Evolutionary conservation across 2,329 filamentous ascomycete species (phyloP), one percentile per base, ranked within the genome.

Genomic region (Fusarium guadeloupense): DNA sequence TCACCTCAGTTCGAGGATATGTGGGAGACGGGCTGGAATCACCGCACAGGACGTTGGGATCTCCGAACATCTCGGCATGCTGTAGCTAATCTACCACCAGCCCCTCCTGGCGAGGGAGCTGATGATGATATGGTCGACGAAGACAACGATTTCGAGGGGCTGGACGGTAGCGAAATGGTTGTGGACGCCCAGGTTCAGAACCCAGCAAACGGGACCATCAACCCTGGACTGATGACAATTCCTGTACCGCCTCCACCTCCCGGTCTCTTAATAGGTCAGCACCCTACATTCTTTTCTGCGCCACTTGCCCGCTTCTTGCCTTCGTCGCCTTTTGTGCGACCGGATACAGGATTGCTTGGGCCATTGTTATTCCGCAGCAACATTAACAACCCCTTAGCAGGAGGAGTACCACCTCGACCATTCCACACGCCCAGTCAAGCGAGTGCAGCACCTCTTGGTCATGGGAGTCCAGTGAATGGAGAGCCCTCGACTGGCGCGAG

Each of bases 1-100:
- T 77, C 79, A 10, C 73, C 76, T 1, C 75, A 78, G 28, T 86
- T 84, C 48, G 77, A 80, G 34, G 76, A 78, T 4, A 67, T 80
- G 8, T 77, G 79, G 25, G 75, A 80, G 7, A 70, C 57, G 48
- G 37, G 53, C 46, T 46, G 53, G 61, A 48, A 54, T 8, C 52
- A 23, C 37, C 54, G 62, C 33, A 28, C 57, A 26, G 38, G 40
- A 47, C 45, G 38, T 3, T 59, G 34, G 17, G 38, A 57, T 19
- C 17, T 46, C 13, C 38, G 62, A 30, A 34, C 53, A 43, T 25
- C 59, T 45, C 54, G 59, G 25, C 40, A 54, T 34, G 12, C 59
- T 46, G 44, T 34, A 28, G 42, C 17, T 13, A 40, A 28, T 20
- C 62, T 53, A 25, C 48, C 44, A 25, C 10, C 62, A 12, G 31